Percentiles rank a stretch among this genome's conserved stretches.
phyloP scores from a whole-genome alignment of 2,329 filamentous ascomycete species.

The Lecanicillium sp. region DNA sequence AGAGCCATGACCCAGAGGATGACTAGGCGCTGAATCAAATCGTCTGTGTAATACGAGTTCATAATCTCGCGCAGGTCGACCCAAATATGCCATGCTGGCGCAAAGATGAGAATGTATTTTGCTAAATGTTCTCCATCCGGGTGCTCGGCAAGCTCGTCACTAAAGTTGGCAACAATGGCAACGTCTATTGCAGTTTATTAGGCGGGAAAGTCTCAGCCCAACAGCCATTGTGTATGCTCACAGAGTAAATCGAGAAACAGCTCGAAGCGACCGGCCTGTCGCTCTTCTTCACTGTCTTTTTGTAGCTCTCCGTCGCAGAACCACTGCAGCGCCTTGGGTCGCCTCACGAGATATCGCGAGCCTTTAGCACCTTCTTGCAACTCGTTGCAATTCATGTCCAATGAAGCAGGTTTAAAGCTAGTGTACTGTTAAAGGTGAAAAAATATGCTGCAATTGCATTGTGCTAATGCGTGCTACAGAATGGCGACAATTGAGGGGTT shows the following conservation, averaged over 20 bases:
- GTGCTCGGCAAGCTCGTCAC: slow-evolving; percentile 37
- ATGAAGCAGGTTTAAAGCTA: too few species aligned
- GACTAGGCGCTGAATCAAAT: slow-evolving; percentile 35
- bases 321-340: slow-evolving; percentile 34
- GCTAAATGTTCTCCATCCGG: slow-evolving; percentile 32
- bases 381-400: slow-evolving; percentile 27
- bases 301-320: slow-evolving; percentile 32
- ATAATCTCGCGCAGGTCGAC: slow-evolving; percentile 40
- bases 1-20: slow-evolving; percentile 44
- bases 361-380: slow-evolving; percentile 21
- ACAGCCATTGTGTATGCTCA: slow-evolving; percentile 10
- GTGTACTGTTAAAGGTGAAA: too few species aligned
- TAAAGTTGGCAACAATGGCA: slow-evolving; percentile 41
- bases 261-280: slow-evolving; percentile 37
- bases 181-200: slow-evolving; percentile 23
- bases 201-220: not conserved
- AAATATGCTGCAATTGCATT: too few species aligned
- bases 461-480: too few species aligned
- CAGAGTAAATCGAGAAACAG: slow-evolving; percentile 41
- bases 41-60: slow-evolving; percentile 45
- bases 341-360: slow-evolving; percentile 26
- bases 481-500: too few species aligned
- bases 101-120: slow-evolving; percentile 39
- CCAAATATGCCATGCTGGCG: slow-evolving; percentile 42
- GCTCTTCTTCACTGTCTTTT: slow-evolving; percentile 33